Evolutionary conservation across 768 basidiomycete genomes (phyloP).

Genomic region (Trametes maxima): DNA sequence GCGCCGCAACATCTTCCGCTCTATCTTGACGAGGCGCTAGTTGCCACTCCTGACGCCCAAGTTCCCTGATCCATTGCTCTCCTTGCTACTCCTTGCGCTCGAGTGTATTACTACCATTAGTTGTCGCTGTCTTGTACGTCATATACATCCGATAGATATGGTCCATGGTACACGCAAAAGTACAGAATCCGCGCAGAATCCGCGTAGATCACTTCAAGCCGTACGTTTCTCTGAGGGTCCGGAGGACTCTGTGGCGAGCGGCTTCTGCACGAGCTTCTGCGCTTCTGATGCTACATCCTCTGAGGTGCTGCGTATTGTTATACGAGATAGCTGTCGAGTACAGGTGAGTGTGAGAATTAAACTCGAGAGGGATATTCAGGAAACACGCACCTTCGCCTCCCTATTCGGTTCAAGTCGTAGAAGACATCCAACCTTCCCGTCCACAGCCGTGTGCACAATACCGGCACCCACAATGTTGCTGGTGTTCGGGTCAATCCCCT

Average conservation of each 20-base stretch:
- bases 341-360: background rate
- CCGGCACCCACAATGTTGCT: conserved; percentile 93
- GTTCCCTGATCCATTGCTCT: background rate
- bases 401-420: conserved; percentile 92
- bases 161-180: conserved; percentile 14
- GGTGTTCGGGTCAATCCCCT: conserved; percentile 92
- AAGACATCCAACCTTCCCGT: conserved; percentile 95
- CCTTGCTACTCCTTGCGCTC: background rate
- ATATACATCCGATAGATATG: conserved; percentile 22
- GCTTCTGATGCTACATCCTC: conserved; percentile 82
- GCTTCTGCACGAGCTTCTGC: conserved; percentile 50
- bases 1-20: conserved; percentile 44
- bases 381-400: conserved; percentile 80
- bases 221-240: conserved; percentile 12
- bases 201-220: background rate
- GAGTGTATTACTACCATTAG: conserved; percentile 20
- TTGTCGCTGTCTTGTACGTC: conserved; percentile 21
- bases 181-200: background rate
- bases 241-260: conserved; percentile 34
- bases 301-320: conserved; percentile 95
- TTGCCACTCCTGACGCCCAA: background rate
- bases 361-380: background rate
- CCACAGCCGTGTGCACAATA: conserved; percentile 88
- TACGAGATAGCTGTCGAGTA: conserved; percentile 71
- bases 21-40: conserved; percentile 43